These are phyloP conservation scores for Cunninghamia lanceolata DNA, from an alignment of 75 land plant species.

Conservation along the genomic window DNA sequence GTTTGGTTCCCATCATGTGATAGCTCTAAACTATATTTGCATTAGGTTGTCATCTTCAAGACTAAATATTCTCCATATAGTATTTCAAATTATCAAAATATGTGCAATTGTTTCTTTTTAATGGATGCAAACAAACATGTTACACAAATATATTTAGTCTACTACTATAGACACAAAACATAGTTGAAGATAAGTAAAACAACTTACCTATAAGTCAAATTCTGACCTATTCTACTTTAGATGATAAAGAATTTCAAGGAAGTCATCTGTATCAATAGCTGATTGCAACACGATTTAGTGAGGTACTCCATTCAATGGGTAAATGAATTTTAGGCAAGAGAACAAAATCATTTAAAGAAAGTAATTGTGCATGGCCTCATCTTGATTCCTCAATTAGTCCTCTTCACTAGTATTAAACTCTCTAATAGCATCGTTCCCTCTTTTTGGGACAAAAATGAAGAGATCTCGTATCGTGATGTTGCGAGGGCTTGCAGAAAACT, in stretches of 20 bases:
- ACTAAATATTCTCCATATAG: background rate
- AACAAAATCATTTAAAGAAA: background rate
- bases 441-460: too few relatives aligned
- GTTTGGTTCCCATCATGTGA: background rate
- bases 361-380: background rate
- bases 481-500: too few relatives aligned
- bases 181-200: background rate
- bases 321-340: background rate
- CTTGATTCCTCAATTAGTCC: background rate
- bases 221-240: constrained; percentile 71
- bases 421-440: too few relatives aligned
- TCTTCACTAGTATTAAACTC: too few relatives aligned
- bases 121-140: background rate
- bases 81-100: background rate
- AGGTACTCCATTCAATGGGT: constrained; percentile 19
- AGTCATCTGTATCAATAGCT: constrained; percentile 76
- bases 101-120: background rate
- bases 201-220: constrained; percentile 57
- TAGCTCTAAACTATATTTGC: background rate
- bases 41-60: background rate
- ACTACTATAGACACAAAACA: too few relatives aligned
- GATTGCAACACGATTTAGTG: constrained; percentile 63
- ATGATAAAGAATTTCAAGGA: constrained; percentile 67
- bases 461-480: too few relatives aligned
- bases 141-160: background rate